Evolutionary conservation across 495 filamentous ascomycete genomes (phyloP).

Genomic region (Xylaria bambusicola): DNA sequence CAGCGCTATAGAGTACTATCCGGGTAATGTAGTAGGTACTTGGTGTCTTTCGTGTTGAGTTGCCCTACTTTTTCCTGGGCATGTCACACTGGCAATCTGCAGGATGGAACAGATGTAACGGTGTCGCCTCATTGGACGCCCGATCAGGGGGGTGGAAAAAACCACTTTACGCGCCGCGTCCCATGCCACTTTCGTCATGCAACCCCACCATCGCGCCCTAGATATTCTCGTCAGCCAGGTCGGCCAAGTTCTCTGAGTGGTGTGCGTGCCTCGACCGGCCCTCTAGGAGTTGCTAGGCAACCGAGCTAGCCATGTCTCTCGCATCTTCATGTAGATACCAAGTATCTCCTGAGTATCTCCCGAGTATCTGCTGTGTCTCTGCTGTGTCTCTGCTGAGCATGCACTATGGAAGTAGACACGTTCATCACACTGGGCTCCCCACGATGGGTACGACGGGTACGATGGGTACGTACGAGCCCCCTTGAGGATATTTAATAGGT

Average conservation of each 20-base stretch:
- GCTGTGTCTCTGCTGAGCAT: too few relatives aligned
- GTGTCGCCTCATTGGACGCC: slow-evolving; percentile 15
- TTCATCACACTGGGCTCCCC: too few relatives aligned
- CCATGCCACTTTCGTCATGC: slow-evolving; percentile 30
- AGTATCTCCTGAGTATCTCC: not conserved
- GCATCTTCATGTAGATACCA: slow-evolving; percentile 15
- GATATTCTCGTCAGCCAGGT: slow-evolving; percentile 28
- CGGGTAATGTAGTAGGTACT: not conserved
- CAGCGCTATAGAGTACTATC: not conserved
- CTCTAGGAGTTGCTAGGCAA: slow-evolving; percentile 36
- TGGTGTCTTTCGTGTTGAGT: not conserved
- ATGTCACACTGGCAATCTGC: not conserved
- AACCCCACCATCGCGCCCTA: slow-evolving; percentile 31
- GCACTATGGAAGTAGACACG: too few relatives aligned
- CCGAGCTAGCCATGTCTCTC: slow-evolving; percentile 30
- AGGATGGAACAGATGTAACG: slow-evolving; percentile 11
- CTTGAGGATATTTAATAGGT: slow-evolving; percentile 13
- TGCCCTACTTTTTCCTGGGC: not conserved
- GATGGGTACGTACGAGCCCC: too few relatives aligned
- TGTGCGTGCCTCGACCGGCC: slow-evolving; percentile 24
- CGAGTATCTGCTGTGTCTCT: not conserved
- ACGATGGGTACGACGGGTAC: too few relatives aligned
- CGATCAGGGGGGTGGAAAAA: slow-evolving; percentile 26
- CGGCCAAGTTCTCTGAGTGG: slow-evolving; percentile 27
- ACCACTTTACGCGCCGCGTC: slow-evolving; percentile 41